Evolutionary conservation across 352 stramenopile genomes (phyloP).

Genomic region (Blastocystis sp.): DNA sequence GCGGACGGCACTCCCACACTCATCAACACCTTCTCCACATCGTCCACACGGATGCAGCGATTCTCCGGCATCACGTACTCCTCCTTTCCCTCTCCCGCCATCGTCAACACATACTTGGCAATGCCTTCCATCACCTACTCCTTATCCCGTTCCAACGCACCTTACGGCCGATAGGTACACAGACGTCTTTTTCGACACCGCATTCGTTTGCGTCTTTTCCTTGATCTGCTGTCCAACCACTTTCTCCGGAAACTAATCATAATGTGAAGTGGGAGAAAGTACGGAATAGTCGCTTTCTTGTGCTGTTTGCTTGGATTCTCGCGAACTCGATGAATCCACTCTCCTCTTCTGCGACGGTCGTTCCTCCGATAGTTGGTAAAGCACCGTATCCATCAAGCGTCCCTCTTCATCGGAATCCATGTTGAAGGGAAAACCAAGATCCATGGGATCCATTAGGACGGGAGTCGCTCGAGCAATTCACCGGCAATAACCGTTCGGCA

Average conservation of each 20-base stretch:
- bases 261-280: background rate
- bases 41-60: conserved; percentile 22
- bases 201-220: conserved; percentile 28
- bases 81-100: conserved; percentile 45
- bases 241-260: conserved; percentile 49
- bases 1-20: background rate
- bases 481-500: background rate
- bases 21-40: conserved; percentile 50
- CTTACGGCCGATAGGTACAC: conserved; percentile 47
- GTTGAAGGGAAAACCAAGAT: conserved; percentile 23
- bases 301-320: no score
- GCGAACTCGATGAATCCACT: no score
- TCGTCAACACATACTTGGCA: conserved; percentile 57
- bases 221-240: conserved; percentile 58
- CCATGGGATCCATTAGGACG: background rate
- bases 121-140: conserved; percentile 53
- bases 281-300: background rate
- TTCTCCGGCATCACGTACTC: conserved; percentile 32
- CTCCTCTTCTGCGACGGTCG: background rate
- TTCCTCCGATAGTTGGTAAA: background rate
- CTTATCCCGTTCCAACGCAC: background rate
- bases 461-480: background rate
- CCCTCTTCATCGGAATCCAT: background rate
- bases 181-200: conserved; percentile 36
- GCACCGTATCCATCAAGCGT: background rate